Percentiles rank a stretch among this genome's conserved stretches.
Evolutionary conservation across 2,329 filamentous ascomycete genomes (phyloP).

Genomic region (Xylariaceae sp.): DNA sequence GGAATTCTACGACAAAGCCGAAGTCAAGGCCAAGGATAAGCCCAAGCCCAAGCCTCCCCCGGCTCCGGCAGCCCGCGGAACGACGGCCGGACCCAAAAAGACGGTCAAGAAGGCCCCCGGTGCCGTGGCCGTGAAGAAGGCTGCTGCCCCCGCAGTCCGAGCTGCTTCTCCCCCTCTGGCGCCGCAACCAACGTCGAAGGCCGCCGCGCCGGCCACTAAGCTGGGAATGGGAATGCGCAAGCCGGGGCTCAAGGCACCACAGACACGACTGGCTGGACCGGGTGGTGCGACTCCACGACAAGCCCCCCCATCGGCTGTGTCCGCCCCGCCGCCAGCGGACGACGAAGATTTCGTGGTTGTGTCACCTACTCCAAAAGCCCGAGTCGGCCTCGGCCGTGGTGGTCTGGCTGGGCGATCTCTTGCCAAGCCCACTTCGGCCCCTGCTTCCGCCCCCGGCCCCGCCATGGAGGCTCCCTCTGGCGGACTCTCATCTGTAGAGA

Average conservation of each 20-base stretch:
- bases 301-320: conserved; percentile 34
- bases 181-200: conserved; percentile 50
- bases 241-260: conserved; percentile 52
- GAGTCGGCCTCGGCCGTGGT: conserved; percentile 63
- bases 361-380: conserved; percentile 50
- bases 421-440: conserved; percentile 58
- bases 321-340: conserved; percentile 43
- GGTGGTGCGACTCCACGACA: conserved; percentile 46
- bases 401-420: conserved; percentile 82
- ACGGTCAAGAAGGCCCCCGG: conserved; percentile 42
- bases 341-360: conserved; percentile 45
- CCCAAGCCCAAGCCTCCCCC: conserved; percentile 82
- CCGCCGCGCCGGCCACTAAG: conserved; percentile 38
- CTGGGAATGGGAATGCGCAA: conserved; percentile 44
- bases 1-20: conserved; percentile 73
- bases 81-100: conserved; percentile 32
- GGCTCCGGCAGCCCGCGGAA: conserved; percentile 45
- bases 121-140: conserved; percentile 46
- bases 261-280: conserved; percentile 46
- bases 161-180: conserved; percentile 41
- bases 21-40: conserved; percentile 86
- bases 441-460: conserved; percentile 40
- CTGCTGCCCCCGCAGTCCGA: conserved; percentile 34
- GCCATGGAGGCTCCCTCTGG: conserved; percentile 53
- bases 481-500: conserved; percentile 70